These are phyloP conservation scores for Cyclocybe aegerita DNA, from an alignment of 768 basidiomycete species.

Conservation along the genomic window DNA sequence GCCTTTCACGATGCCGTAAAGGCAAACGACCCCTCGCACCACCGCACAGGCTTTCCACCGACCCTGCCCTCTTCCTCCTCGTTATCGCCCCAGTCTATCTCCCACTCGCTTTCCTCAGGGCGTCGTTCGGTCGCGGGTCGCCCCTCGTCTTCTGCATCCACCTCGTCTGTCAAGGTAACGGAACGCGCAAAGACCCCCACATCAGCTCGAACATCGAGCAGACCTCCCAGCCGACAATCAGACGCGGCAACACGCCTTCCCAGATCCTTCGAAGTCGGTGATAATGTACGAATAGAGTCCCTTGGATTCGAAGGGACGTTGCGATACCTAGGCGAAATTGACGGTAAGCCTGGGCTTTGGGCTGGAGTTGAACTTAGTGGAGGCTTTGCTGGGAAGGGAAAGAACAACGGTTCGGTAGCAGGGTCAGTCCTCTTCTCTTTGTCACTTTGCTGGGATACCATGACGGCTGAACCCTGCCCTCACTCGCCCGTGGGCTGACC, in stretches of 20 bases:
- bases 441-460: conserved; percentile 3
- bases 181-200: conserved; percentile 56
- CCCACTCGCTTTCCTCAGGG: conserved; percentile 47
- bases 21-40: conserved; percentile 77
- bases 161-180: conserved; percentile 34
- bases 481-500: not conserved
- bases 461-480: not conserved
- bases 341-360: conserved; percentile 88
- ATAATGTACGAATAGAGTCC: conserved; percentile 83
- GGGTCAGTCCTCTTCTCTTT: conserved; percentile 59
- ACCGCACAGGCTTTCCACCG: conserved; percentile 48
- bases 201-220: conserved; percentile 32
- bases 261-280: conserved; percentile 65
- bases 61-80: conserved; percentile 40
- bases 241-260: conserved; percentile 51
- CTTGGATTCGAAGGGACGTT: conserved; percentile 86
- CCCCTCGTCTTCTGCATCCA: conserved; percentile 62
- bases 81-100: conserved; percentile 45
- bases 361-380: conserved; percentile 90
- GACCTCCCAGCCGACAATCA: conserved; percentile 68
- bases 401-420: conserved; percentile 88
- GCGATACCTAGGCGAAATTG: conserved; percentile 80
- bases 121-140: conserved; percentile 44
- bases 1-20: conserved; percentile 82
- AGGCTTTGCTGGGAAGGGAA: conserved; percentile 88